These are phyloP conservation scores for Claviceps citrina DNA, from an alignment of 2,329 filamentous ascomycete genomes.

Conservation along the genomic window DNA sequence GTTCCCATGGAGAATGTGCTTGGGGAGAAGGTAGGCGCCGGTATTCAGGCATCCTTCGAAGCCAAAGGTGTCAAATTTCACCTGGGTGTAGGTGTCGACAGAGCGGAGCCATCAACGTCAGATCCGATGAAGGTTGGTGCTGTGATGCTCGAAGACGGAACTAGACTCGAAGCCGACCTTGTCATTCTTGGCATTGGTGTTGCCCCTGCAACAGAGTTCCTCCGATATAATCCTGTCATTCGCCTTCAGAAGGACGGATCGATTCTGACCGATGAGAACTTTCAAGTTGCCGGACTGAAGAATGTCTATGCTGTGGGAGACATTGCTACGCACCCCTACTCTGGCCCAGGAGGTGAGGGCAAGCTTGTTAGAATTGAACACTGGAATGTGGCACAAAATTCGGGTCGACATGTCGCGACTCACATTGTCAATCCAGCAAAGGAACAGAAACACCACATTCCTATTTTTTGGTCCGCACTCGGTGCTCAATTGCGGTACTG, in stretches of 20 bases:
- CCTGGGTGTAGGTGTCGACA: constrained; percentile 66
- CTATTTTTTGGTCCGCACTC: constrained; percentile 92
- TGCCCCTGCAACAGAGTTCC: constrained; percentile 66
- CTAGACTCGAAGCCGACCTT: constrained; percentile 67
- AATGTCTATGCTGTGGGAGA: constrained; percentile 90
- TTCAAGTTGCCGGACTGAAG: constrained; percentile 57
- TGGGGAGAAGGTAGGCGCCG: constrained; percentile 62
- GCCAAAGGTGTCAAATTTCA: constrained; percentile 81
- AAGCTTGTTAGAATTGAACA: constrained; percentile 75
- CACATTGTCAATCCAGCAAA: constrained; percentile 53
- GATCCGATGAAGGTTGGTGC: constrained; percentile 61
- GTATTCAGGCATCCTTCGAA: constrained; percentile 67
- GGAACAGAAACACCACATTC: constrained; percentile 61
- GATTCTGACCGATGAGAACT: constrained; percentile 63
- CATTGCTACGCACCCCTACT: constrained; percentile 88
- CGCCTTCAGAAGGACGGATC: constrained; percentile 73
- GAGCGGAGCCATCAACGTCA: constrained; percentile 55
- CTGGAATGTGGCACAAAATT: constrained; percentile 95
- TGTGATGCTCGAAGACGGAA: constrained; percentile 74
- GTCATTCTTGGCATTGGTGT: constrained; percentile 89
- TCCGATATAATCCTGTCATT: constrained; percentile 55
- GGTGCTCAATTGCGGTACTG: constrained; percentile 85
- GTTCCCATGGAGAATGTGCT: constrained; percentile 76
- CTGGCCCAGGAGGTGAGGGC: constrained; percentile 70
- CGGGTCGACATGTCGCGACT: constrained; percentile 63